Base-by-base conservation (phyloP, 2,329 filamentous ascomycete genomes). In the Trichophaea hybrida region DNA sequence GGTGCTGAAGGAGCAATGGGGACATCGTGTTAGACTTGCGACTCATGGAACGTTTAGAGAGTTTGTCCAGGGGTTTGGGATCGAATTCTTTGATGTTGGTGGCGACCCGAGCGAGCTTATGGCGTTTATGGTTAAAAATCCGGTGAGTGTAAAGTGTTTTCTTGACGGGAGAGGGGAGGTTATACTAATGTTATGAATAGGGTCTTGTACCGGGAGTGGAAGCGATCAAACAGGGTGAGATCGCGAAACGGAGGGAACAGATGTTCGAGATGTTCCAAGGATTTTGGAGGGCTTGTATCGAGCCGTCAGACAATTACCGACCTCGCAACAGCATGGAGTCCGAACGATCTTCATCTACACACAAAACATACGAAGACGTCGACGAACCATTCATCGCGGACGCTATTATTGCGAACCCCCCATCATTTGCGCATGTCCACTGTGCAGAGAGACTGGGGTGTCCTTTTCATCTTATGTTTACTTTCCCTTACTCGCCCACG, bases 71-170 rank as follows among this genome's bases (percentile, higher is more conserved):
- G 82, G 77, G 0, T 57, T 74, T 12, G 84, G 82, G 0, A 75
- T 91, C 0, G 86, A 91, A 66, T 91, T 91, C 73, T 91, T 90
- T 72, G 84, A 80, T 1, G 80, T 90, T 1, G 86, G 86, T 1
- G 87, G 87, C 1, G 83, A 91, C 66, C 87, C 87, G 1, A 81
- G 83, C 0, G 85, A 90, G 71, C 75, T 93, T 1, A 91, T 91
- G 87, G 83, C 85, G 0, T 91, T 89, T 70, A 91, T 93, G 87
- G 85, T 90, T 37, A 88, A 88, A 73, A 89, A 91, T 67, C 85
- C 81, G 0, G 63, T 64, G 24, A 40, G 62, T 60, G 35, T n/a
- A 12, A 5, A 51, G 59, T 61, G 61, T 61, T 61, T 62, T n/a
- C 54, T 61, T 66, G 62, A 64, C 49, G 6, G 55, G 69, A 77